These are phyloP conservation scores for Lasiosphaeria hispida DNA, from an alignment of 495 filamentous ascomycete genomes.

Conservation along the genomic window DNA sequence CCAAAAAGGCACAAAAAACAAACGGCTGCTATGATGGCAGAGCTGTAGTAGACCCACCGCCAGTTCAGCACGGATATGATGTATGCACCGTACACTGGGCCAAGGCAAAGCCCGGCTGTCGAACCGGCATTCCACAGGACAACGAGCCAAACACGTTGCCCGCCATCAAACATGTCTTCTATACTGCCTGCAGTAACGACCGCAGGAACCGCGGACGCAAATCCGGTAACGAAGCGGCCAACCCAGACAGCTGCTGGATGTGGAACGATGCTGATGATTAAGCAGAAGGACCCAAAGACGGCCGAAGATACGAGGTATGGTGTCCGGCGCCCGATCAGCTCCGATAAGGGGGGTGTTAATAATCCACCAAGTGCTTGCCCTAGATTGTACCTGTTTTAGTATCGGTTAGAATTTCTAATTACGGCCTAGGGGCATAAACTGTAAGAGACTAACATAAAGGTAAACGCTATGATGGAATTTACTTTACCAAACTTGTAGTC, in stretches of 20 bases:
- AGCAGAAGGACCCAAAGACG: constrained; percentile 42
- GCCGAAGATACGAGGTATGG: constrained; percentile 49
- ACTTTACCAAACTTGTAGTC: constrained; percentile 19
- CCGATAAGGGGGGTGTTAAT: constrained; percentile 51
- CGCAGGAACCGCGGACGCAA: constrained; percentile 50
- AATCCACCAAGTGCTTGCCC: constrained; percentile 52
- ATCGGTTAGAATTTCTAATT: neutral
- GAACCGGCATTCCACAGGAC: constrained; percentile 47
- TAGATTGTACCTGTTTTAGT: constrained; percentile 41
- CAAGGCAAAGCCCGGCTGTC: constrained; percentile 44
- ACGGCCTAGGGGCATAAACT: neutral
- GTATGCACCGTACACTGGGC: constrained; percentile 46
- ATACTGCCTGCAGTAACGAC: constrained; percentile 52
- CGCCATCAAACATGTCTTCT: constrained; percentile 52
- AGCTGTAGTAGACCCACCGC: constrained; percentile 10
- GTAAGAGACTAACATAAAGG: constrained; percentile 9
- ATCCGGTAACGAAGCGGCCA: constrained; percentile 45
- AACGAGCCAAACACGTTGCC: constrained; percentile 48
- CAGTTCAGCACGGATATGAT: constrained; percentile 15
- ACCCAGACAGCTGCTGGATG: constrained; percentile 38
- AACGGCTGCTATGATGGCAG: constrained; percentile 1
- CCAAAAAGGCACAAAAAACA: neutral
- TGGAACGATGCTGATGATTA: constrained; percentile 41
- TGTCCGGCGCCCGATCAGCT: constrained; percentile 50
- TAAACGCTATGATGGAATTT: constrained; percentile 10